Evolutionary conservation across 495 filamentous ascomycete genomes (phyloP).

Genomic region (Aspergillus carlsbadensis): DNA sequence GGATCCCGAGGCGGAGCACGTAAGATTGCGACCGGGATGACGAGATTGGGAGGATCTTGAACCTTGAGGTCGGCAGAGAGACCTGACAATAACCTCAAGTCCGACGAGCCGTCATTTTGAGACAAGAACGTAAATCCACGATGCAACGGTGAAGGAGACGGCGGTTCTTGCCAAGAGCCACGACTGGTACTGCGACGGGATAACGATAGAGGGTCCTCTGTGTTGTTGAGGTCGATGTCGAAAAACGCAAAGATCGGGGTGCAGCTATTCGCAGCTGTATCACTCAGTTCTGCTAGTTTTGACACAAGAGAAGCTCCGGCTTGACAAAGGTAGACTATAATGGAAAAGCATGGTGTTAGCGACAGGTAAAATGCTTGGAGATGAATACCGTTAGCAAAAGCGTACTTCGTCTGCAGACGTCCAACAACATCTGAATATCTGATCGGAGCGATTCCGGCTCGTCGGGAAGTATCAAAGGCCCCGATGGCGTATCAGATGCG

Average conservation of each 20-base stretch:
- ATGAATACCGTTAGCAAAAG: background rate
- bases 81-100: constrained; percentile 64
- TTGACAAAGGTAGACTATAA: constrained; percentile 69
- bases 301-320: constrained; percentile 68
- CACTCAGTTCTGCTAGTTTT: constrained; percentile 66
- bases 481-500: constrained; percentile 30
- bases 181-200: constrained; percentile 40
- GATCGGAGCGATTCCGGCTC: constrained; percentile 50
- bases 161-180: constrained; percentile 39
- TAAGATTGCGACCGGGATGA: constrained; percentile 72
- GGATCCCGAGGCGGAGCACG: constrained; percentile 35
- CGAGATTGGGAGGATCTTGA: constrained; percentile 67
- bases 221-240: constrained; percentile 53
- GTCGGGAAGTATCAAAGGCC: constrained; percentile 33
- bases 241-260: constrained; percentile 75
- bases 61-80: constrained; percentile 69
- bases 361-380: background rate
- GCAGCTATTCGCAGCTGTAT: constrained; percentile 57
- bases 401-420: constrained; percentile 56
- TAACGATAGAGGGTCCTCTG: constrained; percentile 27
- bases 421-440: constrained; percentile 50
- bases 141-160: constrained; percentile 37
- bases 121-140: constrained; percentile 46
- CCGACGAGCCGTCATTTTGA: constrained; percentile 59
- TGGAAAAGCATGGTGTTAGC: background rate